Evolutionary conservation across 208 protist genomes (phyloP).

Genomic region (Trypanosoma grayi): DNA sequence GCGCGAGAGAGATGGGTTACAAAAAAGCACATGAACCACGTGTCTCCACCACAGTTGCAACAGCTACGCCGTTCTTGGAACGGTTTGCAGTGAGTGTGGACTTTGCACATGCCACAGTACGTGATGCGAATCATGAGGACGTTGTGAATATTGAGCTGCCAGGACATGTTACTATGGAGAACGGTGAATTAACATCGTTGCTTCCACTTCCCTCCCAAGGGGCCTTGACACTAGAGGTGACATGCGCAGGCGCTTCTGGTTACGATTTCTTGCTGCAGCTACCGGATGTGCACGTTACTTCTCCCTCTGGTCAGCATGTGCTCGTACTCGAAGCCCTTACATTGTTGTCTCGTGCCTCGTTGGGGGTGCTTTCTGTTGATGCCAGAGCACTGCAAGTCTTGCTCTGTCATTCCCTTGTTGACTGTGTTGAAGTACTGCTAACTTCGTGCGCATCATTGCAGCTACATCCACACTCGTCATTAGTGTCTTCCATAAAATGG

Average conservation of each 20-base stretch:
- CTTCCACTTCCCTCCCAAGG: not conserved
- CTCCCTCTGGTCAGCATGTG: constrained; percentile 12
- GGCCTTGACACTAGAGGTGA: constrained; percentile 14
- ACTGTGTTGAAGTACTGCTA: constrained; percentile 17
- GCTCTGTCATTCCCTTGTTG: constrained; percentile 11
- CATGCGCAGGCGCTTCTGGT: constrained; percentile 8
- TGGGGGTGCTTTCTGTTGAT: not conserved
- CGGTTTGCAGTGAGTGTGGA: constrained; percentile 1
- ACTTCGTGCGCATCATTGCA: not conserved
- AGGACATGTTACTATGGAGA: constrained; percentile 1
- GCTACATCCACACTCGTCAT: not conserved
- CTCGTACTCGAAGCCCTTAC: constrained; percentile 6
- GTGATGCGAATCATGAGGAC: constrained; percentile 21
- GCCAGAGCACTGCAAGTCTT: not conserved
- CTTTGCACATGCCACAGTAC: constrained; percentile 22
- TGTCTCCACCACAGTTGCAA: not conserved
- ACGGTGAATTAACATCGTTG: not conserved
- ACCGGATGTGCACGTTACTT: constrained; percentile 8
- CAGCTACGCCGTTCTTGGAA: not conserved
- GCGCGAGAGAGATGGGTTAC: not conserved
- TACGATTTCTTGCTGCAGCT: constrained; percentile 18
- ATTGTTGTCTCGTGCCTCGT: not conserved
- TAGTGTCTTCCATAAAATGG: not conserved
- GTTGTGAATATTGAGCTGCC: constrained; percentile 26
- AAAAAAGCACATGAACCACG: not conserved